Evolutionary conservation across 805 yeast genomes (phyloP).

Genomic region (Wickerhamiella musiphila): DNA sequence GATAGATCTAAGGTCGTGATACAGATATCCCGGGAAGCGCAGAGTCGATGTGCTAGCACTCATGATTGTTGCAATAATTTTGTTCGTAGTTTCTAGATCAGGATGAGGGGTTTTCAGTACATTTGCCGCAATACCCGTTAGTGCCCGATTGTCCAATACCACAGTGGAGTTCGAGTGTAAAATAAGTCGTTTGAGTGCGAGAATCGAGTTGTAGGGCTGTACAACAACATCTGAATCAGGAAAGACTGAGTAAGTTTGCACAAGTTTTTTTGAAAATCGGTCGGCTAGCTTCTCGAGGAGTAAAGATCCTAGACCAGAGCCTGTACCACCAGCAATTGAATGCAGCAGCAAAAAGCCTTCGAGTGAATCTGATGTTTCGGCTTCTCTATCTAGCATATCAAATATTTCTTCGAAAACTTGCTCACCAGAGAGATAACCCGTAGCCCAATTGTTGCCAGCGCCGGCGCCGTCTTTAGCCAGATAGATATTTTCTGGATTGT

Average conservation of each 20-base stretch:
- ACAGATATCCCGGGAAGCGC: constrained; percentile 83
- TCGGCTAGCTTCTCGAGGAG: constrained; percentile 66
- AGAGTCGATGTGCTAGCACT: constrained; percentile 74
- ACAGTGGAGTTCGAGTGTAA: constrained; percentile 73
- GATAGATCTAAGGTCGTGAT: constrained; percentile 67
- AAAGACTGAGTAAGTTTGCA: constrained; percentile 75
- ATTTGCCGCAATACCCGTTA: constrained; percentile 51
- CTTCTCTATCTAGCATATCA: constrained; percentile 74
- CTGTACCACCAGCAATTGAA: constrained; percentile 97
- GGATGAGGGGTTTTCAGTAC: constrained; percentile 40
- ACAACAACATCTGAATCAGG: constrained; percentile 90
- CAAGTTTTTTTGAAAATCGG: constrained; percentile 62
- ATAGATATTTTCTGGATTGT: constrained; percentile 70
- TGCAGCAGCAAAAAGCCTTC: constrained; percentile 86
- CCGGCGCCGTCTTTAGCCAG: constrained; percentile 71
- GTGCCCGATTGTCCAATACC: constrained; percentile 83
- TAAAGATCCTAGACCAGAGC: constrained; percentile 84
- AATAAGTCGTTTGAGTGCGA: constrained; percentile 65
- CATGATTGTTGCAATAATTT: constrained; percentile 68
- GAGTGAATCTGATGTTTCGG: constrained; percentile 75
- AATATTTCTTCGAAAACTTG: constrained; percentile 52
- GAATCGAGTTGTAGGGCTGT: constrained; percentile 82
- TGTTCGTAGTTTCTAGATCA: constrained; percentile 65
- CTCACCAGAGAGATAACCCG: constrained; percentile 66
- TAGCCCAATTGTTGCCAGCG: constrained; percentile 94